Evolutionary conservation across 768 basidiomycete species (phyloP), one percentile per base, ranked within the genome.

Genomic region (Rossbeevera mucosa): DNA sequence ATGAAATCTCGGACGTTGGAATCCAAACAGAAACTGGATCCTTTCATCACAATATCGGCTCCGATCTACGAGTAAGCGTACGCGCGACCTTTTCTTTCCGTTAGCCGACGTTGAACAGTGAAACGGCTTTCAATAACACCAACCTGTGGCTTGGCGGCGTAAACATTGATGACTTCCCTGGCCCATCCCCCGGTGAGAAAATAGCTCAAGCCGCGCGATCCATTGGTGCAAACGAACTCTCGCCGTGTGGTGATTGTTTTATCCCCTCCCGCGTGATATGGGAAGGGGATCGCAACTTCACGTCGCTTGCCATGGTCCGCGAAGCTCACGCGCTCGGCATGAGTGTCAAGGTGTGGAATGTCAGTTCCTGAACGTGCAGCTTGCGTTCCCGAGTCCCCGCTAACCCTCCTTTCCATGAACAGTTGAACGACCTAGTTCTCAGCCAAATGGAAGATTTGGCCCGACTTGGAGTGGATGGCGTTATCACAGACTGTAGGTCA

Each of bases 121-220:
- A 71, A 0, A 79, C 74, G 12, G 71, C 72, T 11, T 66, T 70
- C 53, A 73, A 76, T 48, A 71, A 62, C 1, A 71, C 75, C 1
- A 83, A 81, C 7, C 76, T 79, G 1, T 91, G 88, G 88, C 72
- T 88, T 24, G 86, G 79, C 20, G 88, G 87, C 13, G 68, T 87
- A 21, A 72, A 80, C 44, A 72, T 89, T 26, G 74, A 81, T 49
- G 63, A 68, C n/a, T 88, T 89, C 66, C 74, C 80, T 11, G 90
- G 86, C 1, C 72, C 77, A 7, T 79, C 81, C 5, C 58, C 78
- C 22, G 80, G 77, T 25, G 74, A 76, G 47, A 78, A 79, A 63
- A 75, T 91, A 42, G 86, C 80, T 11, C 79, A 83, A 59, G 89
- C 88, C 4, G 89, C 88, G 4, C 73, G 75, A 18, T 74, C 75